Evolutionary conservation across 129 eudicot species (phyloP).

Genomic region (Artemisia tridentata): DNA sequence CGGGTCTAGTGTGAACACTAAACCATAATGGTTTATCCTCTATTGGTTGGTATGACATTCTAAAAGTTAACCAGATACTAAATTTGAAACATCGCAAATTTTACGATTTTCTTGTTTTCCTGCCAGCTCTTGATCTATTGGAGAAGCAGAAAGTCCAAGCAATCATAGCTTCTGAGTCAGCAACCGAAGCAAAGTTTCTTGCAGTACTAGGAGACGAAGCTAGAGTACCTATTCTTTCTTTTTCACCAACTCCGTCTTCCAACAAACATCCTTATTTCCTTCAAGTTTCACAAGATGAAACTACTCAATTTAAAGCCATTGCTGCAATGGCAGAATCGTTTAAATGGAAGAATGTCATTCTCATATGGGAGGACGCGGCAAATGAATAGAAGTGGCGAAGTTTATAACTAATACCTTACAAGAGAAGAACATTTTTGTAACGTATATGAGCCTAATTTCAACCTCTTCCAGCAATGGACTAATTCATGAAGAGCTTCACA

Average conservation of each 20-base stretch:
- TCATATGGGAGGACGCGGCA: constrained; percentile 39
- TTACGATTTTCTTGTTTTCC: background rate
- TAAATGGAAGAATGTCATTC: constrained; percentile 25
- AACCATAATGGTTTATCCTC: no score
- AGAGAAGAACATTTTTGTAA: constrained; percentile 16
- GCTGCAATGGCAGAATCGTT: constrained; percentile 35
- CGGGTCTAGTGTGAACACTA: no score
- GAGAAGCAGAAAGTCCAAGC: constrained; percentile 37
- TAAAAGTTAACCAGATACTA: background rate
- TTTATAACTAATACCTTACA: constrained; percentile 15
- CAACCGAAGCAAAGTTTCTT: constrained; percentile 38
- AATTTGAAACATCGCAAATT: background rate
- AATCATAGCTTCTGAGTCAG: constrained; percentile 34
- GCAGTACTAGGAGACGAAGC: no score
- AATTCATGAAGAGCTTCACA: constrained; percentile 33
- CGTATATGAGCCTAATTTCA: constrained; percentile 31
- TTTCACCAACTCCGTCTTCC: constrained; percentile 29
- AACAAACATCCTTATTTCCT: constrained; percentile 32
- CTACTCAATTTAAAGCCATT: constrained; percentile 34
- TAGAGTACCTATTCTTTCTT: constrained; percentile 42
- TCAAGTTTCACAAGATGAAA: constrained; percentile 39
- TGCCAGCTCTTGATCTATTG: constrained; percentile 44
- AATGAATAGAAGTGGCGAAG: constrained; percentile 23
- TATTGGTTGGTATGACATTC: no score
- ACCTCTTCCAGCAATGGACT: constrained; percentile 25